Conservation (phyloP, 768 basidiomycete genomes). For the Lepiota subincarnata region DNA sequence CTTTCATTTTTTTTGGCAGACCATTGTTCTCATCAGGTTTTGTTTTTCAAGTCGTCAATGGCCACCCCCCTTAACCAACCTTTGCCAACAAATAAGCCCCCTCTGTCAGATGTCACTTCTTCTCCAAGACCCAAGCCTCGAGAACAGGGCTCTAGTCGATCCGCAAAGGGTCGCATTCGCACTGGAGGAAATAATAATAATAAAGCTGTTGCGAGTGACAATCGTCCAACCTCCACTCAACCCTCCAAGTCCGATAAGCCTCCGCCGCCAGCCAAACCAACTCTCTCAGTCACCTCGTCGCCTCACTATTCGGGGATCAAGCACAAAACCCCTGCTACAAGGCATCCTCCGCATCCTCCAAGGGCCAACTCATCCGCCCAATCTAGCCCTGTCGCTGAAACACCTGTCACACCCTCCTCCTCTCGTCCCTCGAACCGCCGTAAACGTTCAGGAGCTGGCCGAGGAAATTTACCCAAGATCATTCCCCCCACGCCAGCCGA, state of each 20-base stretch:
- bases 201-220: slow-evolving; percentile 14
- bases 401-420: slow-evolving; percentile 25
- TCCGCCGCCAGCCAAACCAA: slow-evolving; percentile 18
- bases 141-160: slow-evolving; percentile 41
- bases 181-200: slow-evolving; percentile 28
- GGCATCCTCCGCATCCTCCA: slow-evolving; percentile 30
- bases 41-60: slow-evolving; percentile 26
- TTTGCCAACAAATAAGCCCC: slow-evolving; percentile 27
- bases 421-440: slow-evolving; percentile 45
- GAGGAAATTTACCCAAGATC: slow-evolving; percentile 27
- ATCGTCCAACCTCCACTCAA: slow-evolving; percentile 14
- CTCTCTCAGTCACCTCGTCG: slow-evolving; percentile 10
- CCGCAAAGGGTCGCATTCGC: slow-evolving; percentile 32
- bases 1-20: background rate
- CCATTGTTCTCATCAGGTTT: background rate
- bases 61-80: slow-evolving; percentile 34
- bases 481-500: slow-evolving; percentile 30
- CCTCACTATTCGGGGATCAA: slow-evolving; percentile 16
- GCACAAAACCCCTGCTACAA: slow-evolving; percentile 30
- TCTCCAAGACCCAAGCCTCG: slow-evolving; percentile 43
- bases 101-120: background rate
- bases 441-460: slow-evolving; percentile 42
- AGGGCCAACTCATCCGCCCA: slow-evolving; percentile 26
- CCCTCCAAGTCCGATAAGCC: slow-evolving; percentile 18
- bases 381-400: slow-evolving; percentile 17